phyloP scores from a whole-genome alignment of 768 basidiomycete genomes.

The Kwoniella botswanensis region DNA sequence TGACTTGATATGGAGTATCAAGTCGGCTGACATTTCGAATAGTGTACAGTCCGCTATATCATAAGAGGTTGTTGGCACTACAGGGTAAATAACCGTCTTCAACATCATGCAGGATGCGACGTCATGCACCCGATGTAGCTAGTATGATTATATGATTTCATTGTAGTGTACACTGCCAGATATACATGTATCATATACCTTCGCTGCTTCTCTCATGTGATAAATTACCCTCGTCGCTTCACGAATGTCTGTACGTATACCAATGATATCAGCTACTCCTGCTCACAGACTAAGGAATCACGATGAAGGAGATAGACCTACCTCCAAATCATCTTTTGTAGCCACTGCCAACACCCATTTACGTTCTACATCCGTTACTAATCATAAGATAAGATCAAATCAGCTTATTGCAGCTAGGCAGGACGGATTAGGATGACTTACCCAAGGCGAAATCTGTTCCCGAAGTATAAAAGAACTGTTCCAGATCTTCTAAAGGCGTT shows the following conservation, averaged over 20 bases:
- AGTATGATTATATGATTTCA: too few relatives aligned
- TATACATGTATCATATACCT: too few relatives aligned
- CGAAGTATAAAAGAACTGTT: conserved; percentile 67
- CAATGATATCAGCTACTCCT: not conserved
- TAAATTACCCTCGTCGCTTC: conserved; percentile 43
- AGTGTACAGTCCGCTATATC: too few relatives aligned
- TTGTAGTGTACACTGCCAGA: too few relatives aligned
- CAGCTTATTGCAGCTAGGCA: not conserved
- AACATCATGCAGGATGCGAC: too few relatives aligned
- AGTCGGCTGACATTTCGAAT: too few relatives aligned
- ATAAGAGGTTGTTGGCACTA: too few relatives aligned
- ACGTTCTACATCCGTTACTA: conserved; percentile 73
- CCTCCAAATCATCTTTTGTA: conserved; percentile 54
- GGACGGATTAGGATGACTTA: conserved; percentile 9
- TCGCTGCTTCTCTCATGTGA: too few relatives aligned
- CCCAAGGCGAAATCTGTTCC: conserved; percentile 49
- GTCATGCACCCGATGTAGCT: too few relatives aligned
- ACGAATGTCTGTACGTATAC: conserved; percentile 46
- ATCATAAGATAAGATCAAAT: not conserved
- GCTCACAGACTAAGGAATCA: not conserved
- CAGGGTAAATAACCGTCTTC: too few relatives aligned
- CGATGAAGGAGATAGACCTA: conserved; percentile 24
- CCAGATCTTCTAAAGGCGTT: conserved; percentile 79
- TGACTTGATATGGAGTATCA: too few relatives aligned
- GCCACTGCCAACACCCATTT: conserved; percentile 58